Conservation (phyloP, 345 rosid genomes). For the Nephelium lappaceum region DNA sequence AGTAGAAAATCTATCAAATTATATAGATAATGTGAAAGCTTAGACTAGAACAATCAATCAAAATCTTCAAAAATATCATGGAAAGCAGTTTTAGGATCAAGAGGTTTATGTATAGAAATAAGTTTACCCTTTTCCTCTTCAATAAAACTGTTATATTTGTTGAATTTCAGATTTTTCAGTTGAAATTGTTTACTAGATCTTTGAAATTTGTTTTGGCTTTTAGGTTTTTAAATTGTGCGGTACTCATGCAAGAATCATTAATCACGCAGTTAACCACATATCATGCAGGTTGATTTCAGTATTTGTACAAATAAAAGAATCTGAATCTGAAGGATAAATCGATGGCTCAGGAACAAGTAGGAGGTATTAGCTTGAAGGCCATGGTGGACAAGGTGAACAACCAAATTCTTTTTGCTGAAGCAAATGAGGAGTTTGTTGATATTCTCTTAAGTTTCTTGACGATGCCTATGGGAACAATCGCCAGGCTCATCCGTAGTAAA, state of each 20-base stretch:
- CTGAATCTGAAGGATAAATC: background rate
- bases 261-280: background rate
- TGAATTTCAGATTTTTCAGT: background rate
- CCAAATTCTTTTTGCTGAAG: slow-evolving; percentile 22
- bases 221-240: background rate
- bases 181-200: background rate
- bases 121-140: too few relatives aligned
- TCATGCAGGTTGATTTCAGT: background rate
- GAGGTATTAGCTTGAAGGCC: slow-evolving; percentile 25
- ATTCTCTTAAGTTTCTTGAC: slow-evolving; percentile 36
- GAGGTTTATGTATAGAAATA: too few relatives aligned
- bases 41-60: too few relatives aligned
- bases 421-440: slow-evolving; percentile 25
- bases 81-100: too few relatives aligned
- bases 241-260: background rate
- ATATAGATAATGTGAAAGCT: too few relatives aligned
- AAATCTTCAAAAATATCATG: too few relatives aligned
- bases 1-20: too few relatives aligned
- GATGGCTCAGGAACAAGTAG: background rate
- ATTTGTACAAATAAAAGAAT: background rate
- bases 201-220: background rate
- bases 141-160: background rate
- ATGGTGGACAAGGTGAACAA: slow-evolving; percentile 25
- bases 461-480: slow-evolving; percentile 27
- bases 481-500: background rate